These are phyloP conservation scores for Physcomitrellopsis africana DNA, from an alignment of 225 moss, liverwort and hornwort species.

Conservation along the genomic window DNA sequence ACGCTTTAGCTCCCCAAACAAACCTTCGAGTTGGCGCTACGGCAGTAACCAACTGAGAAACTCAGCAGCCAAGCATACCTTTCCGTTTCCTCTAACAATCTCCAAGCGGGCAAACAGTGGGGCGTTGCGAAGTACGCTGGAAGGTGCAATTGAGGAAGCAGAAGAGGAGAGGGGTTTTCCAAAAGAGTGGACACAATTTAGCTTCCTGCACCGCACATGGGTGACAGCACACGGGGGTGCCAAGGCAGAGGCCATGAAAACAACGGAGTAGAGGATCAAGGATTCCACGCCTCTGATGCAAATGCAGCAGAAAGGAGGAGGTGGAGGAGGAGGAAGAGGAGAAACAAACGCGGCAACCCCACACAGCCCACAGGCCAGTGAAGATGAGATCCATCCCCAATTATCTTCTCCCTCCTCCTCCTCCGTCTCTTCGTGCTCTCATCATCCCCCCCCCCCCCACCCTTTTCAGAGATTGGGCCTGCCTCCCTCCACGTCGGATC, in stretches of 20 bases:
- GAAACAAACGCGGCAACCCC: background rate
- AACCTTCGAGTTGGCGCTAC: background rate
- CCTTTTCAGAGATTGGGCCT: no score
- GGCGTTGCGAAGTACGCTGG: conserved; percentile 24
- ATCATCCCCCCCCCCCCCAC: no score
- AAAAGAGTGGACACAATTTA: background rate
- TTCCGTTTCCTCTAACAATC: conserved; percentile 10
- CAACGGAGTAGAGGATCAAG: background rate
- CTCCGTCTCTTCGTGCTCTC: no score
- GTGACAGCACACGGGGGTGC: conserved; percentile 38
- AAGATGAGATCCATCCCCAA: no score
- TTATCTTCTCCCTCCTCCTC: no score
- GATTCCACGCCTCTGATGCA: no score
- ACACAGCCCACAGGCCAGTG: conserved; percentile 17
- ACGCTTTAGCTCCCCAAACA: background rate
- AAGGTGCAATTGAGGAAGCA: conserved; percentile 22
- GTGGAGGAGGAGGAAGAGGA: background rate
- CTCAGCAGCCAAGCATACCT: background rate
- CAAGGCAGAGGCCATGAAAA: conserved; percentile 40
- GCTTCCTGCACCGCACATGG: conserved; percentile 22
- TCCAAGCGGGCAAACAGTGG: background rate
- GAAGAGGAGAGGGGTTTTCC: conserved; percentile 8
- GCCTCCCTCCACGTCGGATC: no score
- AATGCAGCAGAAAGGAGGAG: background rate
- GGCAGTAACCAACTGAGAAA: background rate